Conservation (phyloP, 2,329 filamentous ascomycete species). For the Monosporascus ibericus region DNA sequence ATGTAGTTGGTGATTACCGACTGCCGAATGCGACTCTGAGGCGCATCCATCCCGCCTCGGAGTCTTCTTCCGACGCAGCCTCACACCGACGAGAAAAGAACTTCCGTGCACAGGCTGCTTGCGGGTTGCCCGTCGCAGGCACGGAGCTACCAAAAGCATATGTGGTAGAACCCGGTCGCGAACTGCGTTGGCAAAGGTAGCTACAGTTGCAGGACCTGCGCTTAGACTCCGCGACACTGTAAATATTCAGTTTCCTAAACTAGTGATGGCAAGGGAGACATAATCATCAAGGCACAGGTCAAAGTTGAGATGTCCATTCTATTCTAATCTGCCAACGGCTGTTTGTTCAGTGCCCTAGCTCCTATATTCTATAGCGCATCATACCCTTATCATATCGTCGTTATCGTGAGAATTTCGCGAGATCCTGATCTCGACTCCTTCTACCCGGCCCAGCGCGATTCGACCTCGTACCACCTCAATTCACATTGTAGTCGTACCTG, state of each 20-base stretch:
- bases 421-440: neutral
- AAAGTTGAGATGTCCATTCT: neutral
- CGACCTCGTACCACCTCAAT: too few relatives aligned
- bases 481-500: too few relatives aligned
- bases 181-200: too few relatives aligned
- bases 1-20: neutral
- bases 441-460: neutral
- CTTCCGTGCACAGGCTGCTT: neutral
- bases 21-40: neutral
- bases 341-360: neutral
- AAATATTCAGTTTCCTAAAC: too few relatives aligned
- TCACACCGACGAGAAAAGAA: neutral
- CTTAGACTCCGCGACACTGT: too few relatives aligned
- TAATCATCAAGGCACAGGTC: neutral
- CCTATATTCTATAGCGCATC: neutral
- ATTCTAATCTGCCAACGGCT: neutral
- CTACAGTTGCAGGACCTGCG: too few relatives aligned
- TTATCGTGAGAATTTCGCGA: neutral
- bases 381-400: neutral
- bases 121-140: neutral
- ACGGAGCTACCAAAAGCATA: too few relatives aligned
- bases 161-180: too few relatives aligned
- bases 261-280: neutral
- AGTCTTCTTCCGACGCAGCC: neutral
- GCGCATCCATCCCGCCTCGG: neutral